These are phyloP conservation scores for Sphagnum fallax DNA, from an alignment of 228 moss, liverwort and hornwort genomes.

Conservation along the genomic window DNA sequence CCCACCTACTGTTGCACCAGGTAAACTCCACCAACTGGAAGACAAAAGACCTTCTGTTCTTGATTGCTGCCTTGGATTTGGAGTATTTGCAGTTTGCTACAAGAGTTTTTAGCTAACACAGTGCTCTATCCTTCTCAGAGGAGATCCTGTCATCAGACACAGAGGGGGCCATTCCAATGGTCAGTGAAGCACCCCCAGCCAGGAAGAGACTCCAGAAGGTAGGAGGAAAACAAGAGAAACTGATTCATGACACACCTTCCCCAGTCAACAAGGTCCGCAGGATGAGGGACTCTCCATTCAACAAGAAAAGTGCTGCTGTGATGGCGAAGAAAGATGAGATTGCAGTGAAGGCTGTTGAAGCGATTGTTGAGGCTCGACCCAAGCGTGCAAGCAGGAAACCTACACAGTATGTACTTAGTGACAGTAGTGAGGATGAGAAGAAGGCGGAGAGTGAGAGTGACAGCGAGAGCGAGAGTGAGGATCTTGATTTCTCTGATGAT, in stretches of 20 bases:
- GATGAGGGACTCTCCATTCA: slow-evolving; percentile 68
- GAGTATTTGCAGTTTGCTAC: slow-evolving; percentile 1
- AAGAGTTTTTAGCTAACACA: background rate
- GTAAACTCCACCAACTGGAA: slow-evolving; percentile 10
- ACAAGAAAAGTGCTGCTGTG: slow-evolving; percentile 55
- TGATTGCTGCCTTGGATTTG: slow-evolving; percentile 1
- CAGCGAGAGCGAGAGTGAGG: slow-evolving; percentile 4
- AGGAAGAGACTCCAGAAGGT: slow-evolving; percentile 13
- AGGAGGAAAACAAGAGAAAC: slow-evolving; percentile 16
- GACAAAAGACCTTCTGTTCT: too few species aligned
- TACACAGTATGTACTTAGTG: slow-evolving; percentile 55
- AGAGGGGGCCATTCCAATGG: slow-evolving; percentile 26
- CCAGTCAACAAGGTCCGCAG: slow-evolving; percentile 58
- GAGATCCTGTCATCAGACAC: slow-evolving; percentile 1
- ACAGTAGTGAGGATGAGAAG: slow-evolving; percentile 25
- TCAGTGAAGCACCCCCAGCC: slow-evolving; percentile 6
- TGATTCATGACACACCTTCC: slow-evolving; percentile 1
- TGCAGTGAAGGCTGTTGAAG: slow-evolving; percentile 25
- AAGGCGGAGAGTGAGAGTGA: slow-evolving; percentile 25
- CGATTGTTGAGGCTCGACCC: slow-evolving; percentile 48
- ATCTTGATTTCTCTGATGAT: background rate
- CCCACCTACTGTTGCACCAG: slow-evolving; percentile 34
- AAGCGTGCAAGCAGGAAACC: slow-evolving; percentile 50
- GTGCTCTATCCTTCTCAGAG: background rate
- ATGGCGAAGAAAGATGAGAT: slow-evolving; percentile 36